These are phyloP conservation scores for Fusarium staphyleae DNA, from an alignment of 2,329 filamentous ascomycete genomes.

Conservation along the genomic window DNA sequence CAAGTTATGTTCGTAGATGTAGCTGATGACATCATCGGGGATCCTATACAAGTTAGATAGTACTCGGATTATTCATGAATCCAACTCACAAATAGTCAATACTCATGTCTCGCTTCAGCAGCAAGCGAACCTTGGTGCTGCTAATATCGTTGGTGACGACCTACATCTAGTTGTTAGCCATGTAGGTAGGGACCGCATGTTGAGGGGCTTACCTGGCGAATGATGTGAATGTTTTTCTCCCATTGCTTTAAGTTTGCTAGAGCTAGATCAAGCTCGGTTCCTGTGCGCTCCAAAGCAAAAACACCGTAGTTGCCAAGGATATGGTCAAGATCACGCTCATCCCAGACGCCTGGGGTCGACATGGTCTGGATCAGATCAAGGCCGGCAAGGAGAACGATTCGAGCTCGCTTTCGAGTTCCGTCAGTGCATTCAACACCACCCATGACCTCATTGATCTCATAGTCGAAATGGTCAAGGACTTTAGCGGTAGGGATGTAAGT, in stretches of 20 bases:
- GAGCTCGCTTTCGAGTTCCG: constrained; percentile 70
- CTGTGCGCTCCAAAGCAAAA: constrained; percentile 86
- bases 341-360: constrained; percentile 80
- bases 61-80: not conserved
- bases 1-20: constrained; percentile 72
- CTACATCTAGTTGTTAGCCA: constrained; percentile 48
- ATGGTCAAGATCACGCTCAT: constrained; percentile 81
- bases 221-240: constrained; percentile 86
- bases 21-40: constrained; percentile 76
- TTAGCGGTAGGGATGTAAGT: constrained; percentile 87
- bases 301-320: constrained; percentile 85
- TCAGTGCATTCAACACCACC: constrained; percentile 77
- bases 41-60: constrained; percentile 44
- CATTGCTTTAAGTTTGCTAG: constrained; percentile 81
- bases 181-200: not conserved
- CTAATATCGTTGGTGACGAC: constrained; percentile 84
- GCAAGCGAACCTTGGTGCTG: constrained; percentile 81
- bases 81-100: constrained; percentile 68
- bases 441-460: constrained; percentile 81
- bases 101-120: constrained; percentile 80
- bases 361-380: constrained; percentile 78
- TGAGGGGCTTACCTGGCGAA: constrained; percentile 59
- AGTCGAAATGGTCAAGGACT: constrained; percentile 88
- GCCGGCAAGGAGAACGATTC: constrained; percentile 83
- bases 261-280: constrained; percentile 88